Base-by-base conservation (phyloP, 768 basidiomycete species). In the Kwoniella europaea region DNA sequence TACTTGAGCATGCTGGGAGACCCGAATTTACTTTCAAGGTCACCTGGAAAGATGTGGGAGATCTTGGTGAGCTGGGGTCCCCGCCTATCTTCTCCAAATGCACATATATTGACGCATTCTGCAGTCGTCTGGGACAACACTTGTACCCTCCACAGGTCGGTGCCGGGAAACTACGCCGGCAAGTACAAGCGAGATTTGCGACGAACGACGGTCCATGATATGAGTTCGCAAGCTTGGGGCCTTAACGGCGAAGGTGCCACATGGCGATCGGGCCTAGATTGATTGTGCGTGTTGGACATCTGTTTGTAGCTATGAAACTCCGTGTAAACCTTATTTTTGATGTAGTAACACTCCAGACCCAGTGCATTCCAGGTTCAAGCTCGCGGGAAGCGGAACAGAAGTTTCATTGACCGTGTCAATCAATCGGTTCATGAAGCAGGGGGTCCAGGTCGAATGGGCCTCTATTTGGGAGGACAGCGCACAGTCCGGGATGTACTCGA, bases 191-290 rank as follows among this genome's bases (percentile, higher is more conserved):
- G 72, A 44, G 72, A 73, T 63, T 15, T 73, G 22, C 42, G 72
- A n/a, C 24, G 72, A 27, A 73, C 72, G 20, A 73, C 72, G 4
- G 72, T 73, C 1, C 72, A 73, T 65, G 72, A 73, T 42, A 66
- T 62, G 67, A 61, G 67, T 43, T 24, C 58, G 10, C 63, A 69
- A 24, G 72, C 72, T 24, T 73, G 72, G 72, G 72, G 72, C 6
- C 24, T 65, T 41, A 73, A 73, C 22, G 64, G 55, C 5, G 61
- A 53, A 13, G 72, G 72, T 79, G 84, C 84, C 20, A 85, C 79
- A 62, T 67, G 62, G 63, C 18, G 62, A 68, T 61, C 52, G 10
- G 63, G 67, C 29, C 15, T 67, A 22, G 53, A 66, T 59, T 71
- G 41, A 41, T 63, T 10, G 24, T 46, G 62, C 35, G 4, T 35